phyloP scores from a whole-genome alignment of 495 filamentous ascomycete genomes.

The Neurospora hispaniola region DNA sequence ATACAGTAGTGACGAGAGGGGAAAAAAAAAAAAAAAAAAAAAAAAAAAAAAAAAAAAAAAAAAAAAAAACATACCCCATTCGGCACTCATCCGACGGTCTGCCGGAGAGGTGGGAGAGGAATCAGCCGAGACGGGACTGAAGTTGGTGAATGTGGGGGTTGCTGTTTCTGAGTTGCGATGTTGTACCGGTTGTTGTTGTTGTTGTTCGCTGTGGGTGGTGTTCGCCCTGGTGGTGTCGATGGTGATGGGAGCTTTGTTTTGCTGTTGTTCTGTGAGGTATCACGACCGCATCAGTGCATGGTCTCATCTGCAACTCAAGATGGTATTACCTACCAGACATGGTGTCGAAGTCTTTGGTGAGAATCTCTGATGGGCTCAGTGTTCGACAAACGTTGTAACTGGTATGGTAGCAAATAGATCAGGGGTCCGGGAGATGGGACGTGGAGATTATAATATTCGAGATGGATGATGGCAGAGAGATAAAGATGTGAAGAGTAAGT shows the following conservation, averaged over 20 bases:
- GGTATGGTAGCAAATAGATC: neutral
- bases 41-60: no score
- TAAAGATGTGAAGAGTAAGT: neutral
- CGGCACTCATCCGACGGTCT: slow-evolving; percentile 19
- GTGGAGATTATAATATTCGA: neutral
- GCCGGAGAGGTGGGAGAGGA: neutral
- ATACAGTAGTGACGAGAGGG: no score
- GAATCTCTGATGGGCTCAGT: neutral
- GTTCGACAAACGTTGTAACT: neutral
- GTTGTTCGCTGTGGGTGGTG: neutral
- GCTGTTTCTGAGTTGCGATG: neutral
- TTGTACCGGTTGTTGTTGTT: neutral
- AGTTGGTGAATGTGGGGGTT: neutral
- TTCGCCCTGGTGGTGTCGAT: neutral
- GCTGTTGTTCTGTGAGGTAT: neutral
- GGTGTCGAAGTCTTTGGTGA: neutral
- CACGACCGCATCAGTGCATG: neutral
- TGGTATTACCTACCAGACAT: neutral
- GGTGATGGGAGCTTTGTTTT: neutral
- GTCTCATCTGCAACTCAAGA: neutral
- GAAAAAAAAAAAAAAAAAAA: no score
- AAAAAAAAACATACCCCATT: slow-evolving; percentile 30
- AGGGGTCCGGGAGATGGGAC: neutral
- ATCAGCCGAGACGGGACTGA: neutral
- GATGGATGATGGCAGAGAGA: neutral